Conservation (phyloP, 495 filamentous ascomycete species). For the Penicillium lividum region DNA sequence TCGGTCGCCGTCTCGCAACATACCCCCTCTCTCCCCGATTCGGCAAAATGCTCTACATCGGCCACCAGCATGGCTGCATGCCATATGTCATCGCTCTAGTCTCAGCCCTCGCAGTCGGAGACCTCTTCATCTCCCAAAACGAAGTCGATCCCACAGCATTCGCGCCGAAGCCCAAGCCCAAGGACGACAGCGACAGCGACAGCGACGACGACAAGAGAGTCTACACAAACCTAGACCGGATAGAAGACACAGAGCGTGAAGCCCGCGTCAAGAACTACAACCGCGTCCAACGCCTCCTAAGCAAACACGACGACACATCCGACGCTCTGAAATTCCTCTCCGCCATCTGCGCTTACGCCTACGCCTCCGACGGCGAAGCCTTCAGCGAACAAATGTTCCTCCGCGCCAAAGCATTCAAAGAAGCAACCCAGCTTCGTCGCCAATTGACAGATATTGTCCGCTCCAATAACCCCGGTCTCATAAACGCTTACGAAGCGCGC, state of each 20-base stretch:
- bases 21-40: conserved; percentile 91
- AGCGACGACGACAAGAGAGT: conserved; percentile 33
- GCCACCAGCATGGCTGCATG: conserved; percentile 78
- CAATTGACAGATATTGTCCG: conserved; percentile 82
- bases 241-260: conserved; percentile 66
- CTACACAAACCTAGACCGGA: conserved; percentile 65
- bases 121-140: conserved; percentile 83
- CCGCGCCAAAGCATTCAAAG: conserved; percentile 78
- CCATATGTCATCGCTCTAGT: conserved; percentile 88
- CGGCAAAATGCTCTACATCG: conserved; percentile 85
- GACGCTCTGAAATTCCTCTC: conserved; percentile 92
- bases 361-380: conserved; percentile 63
- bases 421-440: conserved; percentile 76
- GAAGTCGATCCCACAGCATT: conserved; percentile 60
- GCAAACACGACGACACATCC: conserved; percentile 74
- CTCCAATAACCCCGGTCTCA: conserved; percentile 68
- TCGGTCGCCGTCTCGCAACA: conserved; percentile 77
- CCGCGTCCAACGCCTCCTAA: conserved; percentile 73
- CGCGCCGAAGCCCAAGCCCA: conserved; percentile 7
- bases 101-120: conserved; percentile 81
- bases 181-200: conserved; percentile 35
- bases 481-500: conserved; percentile 57
- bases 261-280: conserved; percentile 70
- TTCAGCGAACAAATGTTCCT: conserved; percentile 86
- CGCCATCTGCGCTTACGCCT: conserved; percentile 78